These are phyloP conservation scores for Eucalyptus sideroxylon DNA, from an alignment of 345 rosid genomes.

Conservation along the genomic window DNA sequence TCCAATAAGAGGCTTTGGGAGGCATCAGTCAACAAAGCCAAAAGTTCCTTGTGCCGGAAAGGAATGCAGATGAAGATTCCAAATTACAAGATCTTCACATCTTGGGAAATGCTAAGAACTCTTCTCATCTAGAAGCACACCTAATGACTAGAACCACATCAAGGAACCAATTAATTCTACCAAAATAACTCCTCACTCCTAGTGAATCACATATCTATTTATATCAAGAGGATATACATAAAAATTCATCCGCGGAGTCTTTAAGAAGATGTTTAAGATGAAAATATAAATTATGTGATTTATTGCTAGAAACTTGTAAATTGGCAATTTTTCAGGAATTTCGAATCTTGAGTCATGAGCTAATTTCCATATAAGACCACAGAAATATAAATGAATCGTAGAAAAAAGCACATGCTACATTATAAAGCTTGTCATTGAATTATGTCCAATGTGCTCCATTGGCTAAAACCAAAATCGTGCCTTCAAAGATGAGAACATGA, in stretches of 20 bases:
- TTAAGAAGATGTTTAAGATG: neutral
- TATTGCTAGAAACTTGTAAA: neutral
- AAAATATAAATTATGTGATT: neutral
- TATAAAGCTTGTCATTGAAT: neutral
- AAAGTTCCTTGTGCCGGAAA: neutral
- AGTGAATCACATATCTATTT: neutral
- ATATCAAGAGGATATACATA: neutral
- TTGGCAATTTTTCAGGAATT: neutral
- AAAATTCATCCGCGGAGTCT: neutral
- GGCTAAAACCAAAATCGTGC: neutral
- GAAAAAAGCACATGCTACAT: neutral
- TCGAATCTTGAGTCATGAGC: neutral
- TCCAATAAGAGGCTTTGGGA: neutral
- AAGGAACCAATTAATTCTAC: neutral
- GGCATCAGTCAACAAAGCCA: neutral
- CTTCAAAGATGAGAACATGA: neutral
- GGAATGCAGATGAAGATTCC: neutral
- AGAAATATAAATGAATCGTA: neutral
- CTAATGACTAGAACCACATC: neutral
- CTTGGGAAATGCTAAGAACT: neutral
- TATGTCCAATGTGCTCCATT: neutral
- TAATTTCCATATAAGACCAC: neutral
- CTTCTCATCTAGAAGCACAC: neutral
- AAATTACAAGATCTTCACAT: neutral
- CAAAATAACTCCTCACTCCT: neutral